Evolutionary conservation across 331 rosid species (phyloP).

Genomic region (Ulmus americana): DNA sequence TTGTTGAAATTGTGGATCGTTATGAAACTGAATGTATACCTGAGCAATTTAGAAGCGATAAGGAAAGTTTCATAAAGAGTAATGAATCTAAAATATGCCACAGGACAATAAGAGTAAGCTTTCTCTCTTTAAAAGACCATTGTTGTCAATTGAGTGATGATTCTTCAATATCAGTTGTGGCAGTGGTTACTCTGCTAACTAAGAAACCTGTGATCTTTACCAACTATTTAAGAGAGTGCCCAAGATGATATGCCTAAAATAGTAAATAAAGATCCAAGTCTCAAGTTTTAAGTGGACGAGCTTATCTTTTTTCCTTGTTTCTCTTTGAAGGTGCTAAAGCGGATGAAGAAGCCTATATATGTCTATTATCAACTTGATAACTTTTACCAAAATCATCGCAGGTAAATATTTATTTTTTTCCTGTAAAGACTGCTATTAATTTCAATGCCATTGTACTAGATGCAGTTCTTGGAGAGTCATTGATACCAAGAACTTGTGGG

Average conservation of each 20-base stretch:
- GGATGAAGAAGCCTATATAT: slow-evolving; percentile 63
- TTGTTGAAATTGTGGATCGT: slow-evolving; percentile 64
- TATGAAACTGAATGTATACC: slow-evolving; percentile 69
- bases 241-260: background rate
- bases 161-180: background rate
- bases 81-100: slow-evolving; percentile 38
- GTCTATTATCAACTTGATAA: slow-evolving; percentile 93
- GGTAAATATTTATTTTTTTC: slow-evolving; percentile 39
- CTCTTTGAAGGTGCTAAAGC: slow-evolving; percentile 52
- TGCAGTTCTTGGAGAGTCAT: too few relatives aligned
- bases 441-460: slow-evolving; percentile 3
- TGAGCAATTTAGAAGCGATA: slow-evolving; percentile 3
- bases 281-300: background rate
- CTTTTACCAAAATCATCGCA: slow-evolving; percentile 90
- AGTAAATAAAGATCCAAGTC: background rate
- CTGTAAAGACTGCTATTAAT: slow-evolving; percentile 3
- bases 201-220: background rate
- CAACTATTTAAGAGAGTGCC: background rate
- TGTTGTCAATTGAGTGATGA: background rate
- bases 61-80: slow-evolving; percentile 41
- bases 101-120: slow-evolving; percentile 39
- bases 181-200: background rate
- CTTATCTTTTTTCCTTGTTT: slow-evolving; percentile 16
- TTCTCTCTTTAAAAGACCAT: slow-evolving; percentile 3
- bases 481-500: too few relatives aligned